phyloP scores from a whole-genome alignment of 495 filamentous ascomycete species.

The Aspergillus taichungensis region DNA sequence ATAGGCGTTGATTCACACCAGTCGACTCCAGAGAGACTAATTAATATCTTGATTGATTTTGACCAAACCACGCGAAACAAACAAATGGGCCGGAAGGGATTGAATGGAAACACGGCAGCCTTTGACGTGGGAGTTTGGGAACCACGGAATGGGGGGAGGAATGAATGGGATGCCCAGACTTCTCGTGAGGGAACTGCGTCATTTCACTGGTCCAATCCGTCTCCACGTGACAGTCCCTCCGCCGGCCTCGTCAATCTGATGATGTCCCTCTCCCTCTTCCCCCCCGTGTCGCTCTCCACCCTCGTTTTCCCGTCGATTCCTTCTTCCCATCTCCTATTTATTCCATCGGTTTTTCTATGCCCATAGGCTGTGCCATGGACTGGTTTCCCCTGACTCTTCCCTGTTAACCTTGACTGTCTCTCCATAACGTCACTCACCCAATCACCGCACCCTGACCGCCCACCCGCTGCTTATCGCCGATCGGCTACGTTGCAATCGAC shows the following conservation, averaged over 20 bases:
- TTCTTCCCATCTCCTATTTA: conserved; percentile 4
- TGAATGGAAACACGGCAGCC: conserved; percentile 19
- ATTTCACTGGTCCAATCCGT: conserved; percentile 33
- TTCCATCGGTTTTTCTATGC: background rate
- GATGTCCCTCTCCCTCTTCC: conserved; percentile 9
- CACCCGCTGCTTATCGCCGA: conserved; percentile 17
- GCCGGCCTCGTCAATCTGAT: background rate
- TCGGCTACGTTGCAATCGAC: conserved; percentile 5
- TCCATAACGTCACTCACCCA: conserved; percentile 1
- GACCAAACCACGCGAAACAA: conserved; percentile 22
- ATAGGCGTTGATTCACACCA: conserved; percentile 21
- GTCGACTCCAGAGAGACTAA: conserved; percentile 22
- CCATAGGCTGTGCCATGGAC: conserved; percentile 3
- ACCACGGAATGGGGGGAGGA: conserved; percentile 3
- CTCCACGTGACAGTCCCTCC: conserved; percentile 26
- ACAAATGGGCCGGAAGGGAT: conserved; percentile 22
- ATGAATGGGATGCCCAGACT: conserved; percentile 12
- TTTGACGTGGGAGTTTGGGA: background rate
- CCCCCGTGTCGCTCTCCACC: background rate
- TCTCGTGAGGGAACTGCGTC: conserved; percentile 35
- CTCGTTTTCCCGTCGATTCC: conserved; percentile 1
- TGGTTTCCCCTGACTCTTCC: background rate
- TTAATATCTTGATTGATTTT: conserved; percentile 21
- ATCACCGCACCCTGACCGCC: conserved; percentile 9
- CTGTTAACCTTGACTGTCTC: conserved; percentile 7